Percentiles rank a stretch among this genome's conserved stretches.
Evolutionary conservation across 768 basidiomycete species (phyloP).

Genomic region (Tylopilus felleus): DNA sequence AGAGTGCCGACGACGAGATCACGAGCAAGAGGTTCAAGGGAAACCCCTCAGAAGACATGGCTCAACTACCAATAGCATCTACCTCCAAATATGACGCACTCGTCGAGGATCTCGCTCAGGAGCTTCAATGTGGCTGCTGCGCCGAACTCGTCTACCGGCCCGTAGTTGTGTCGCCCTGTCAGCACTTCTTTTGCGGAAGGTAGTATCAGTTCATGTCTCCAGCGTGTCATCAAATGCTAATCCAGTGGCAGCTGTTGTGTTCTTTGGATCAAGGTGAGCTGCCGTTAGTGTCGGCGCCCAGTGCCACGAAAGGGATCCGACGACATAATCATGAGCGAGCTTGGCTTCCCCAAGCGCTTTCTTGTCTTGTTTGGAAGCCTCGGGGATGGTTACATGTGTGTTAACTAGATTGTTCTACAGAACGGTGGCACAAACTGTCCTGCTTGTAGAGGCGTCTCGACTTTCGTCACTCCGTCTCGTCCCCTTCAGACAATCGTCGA

Average conservation of each 20-base stretch:
- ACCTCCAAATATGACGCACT: constrained; percentile 33
- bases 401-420: constrained; percentile 37
- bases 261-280: constrained; percentile 80
- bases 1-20: constrained; percentile 42
- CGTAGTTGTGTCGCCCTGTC: constrained; percentile 79
- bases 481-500: constrained; percentile 72
- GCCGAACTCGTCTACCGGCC: constrained; percentile 78
- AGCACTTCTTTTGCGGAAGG: constrained; percentile 93
- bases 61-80: constrained; percentile 12
- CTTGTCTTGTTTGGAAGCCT: background rate
- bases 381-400: background rate
- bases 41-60: constrained; percentile 27
- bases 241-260: constrained; percentile 59
- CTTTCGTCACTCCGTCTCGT: constrained; percentile 67
- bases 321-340: background rate
- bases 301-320: constrained; percentile 3
- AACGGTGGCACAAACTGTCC: constrained; percentile 86
- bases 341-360: background rate
- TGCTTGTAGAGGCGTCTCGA: constrained; percentile 70
- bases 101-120: constrained; percentile 62
- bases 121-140: constrained; percentile 85
- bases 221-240: constrained; percentile 41
- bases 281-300: background rate
- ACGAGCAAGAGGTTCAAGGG: constrained; percentile 63
- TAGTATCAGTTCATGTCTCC: constrained; percentile 29